Evolutionary conservation across 2,329 filamentous ascomycete species (phyloP).

Genomic region (Stagonosporopsis rhizophila): DNA sequence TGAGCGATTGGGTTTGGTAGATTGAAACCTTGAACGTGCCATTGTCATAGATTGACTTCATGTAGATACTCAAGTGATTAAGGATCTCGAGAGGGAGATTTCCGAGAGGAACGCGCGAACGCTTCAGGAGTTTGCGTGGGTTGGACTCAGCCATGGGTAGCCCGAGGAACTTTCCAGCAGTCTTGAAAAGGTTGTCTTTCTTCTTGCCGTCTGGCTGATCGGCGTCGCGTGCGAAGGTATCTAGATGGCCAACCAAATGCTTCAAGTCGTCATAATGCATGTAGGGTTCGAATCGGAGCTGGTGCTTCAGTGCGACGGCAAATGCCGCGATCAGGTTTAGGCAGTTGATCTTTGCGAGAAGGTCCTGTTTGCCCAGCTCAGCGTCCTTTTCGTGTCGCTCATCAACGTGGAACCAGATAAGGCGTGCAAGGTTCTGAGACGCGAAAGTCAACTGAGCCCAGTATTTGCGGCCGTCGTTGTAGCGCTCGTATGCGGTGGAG

Average conservation of each 20-base stretch:
- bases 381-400: constrained; percentile 61
- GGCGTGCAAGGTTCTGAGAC: constrained; percentile 67
- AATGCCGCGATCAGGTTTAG: constrained; percentile 82
- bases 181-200: constrained; percentile 58
- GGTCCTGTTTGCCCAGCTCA: constrained; percentile 66
- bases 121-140: constrained; percentile 77
- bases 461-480: constrained; percentile 66
- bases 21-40: constrained; percentile 64
- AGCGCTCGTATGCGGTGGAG: constrained; percentile 77
- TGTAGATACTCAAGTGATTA: constrained; percentile 70
- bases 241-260: constrained; percentile 72
- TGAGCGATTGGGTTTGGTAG: constrained; percentile 67
- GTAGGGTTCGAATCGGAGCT: constrained; percentile 83
- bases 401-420: constrained; percentile 82
- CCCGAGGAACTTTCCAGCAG: constrained; percentile 73
- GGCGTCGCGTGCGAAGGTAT: constrained; percentile 72
- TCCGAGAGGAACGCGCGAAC: constrained; percentile 72
- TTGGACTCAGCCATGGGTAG: constrained; percentile 78
- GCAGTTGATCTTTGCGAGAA: constrained; percentile 68
- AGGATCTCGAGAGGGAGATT: constrained; percentile 84
- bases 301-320: constrained; percentile 79
- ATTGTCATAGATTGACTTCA: constrained; percentile 66
- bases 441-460: constrained; percentile 66
- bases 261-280: constrained; percentile 76
- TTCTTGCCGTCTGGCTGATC: constrained; percentile 42